A percentile compares a stretch with the other conserved stretches of the same genome.
Evolutionary conservation across 1,284 basidiomycete species (phyloP).

Genomic region (Tylopilus orsonianus): DNA sequence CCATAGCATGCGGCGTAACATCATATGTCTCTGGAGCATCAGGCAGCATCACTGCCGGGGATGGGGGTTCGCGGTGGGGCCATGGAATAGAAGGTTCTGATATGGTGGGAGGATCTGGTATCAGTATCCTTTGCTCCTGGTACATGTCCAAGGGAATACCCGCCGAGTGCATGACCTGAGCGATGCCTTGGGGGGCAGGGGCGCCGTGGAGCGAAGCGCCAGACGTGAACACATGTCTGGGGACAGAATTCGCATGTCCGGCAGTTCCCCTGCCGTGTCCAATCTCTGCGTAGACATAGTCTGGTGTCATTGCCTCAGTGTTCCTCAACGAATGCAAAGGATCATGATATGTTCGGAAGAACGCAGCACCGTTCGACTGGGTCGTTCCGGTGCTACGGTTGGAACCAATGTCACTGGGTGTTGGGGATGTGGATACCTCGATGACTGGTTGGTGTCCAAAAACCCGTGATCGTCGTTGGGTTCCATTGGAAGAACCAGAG

Average conservation of each 20-base stretch:
- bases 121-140: slow-evolving; percentile 13
- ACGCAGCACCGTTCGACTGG: slow-evolving; percentile 54
- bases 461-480: slow-evolving; percentile 36
- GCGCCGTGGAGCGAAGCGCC: slow-evolving; percentile 18
- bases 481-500: slow-evolving; percentile 20
- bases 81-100: slow-evolving; percentile 25
- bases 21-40: slow-evolving; percentile 39
- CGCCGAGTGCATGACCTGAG: slow-evolving; percentile 39
- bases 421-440: slow-evolving; percentile 58
- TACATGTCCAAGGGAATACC: slow-evolving; percentile 29
- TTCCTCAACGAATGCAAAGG: slow-evolving; percentile 40
- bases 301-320: slow-evolving; percentile 66
- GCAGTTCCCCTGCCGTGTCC: slow-evolving; percentile 65
- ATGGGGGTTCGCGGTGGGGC: slow-evolving; percentile 29
- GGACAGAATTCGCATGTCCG: slow-evolving; percentile 18
- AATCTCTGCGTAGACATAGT: slow-evolving; percentile 72
- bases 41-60: slow-evolving; percentile 25
- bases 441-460: slow-evolving; percentile 63
- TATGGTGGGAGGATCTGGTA: slow-evolving; percentile 9
- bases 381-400: slow-evolving; percentile 54
- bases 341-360: slow-evolving; percentile 62
- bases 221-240: slow-evolving; percentile 25
- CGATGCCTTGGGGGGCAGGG: slow-evolving; percentile 33
- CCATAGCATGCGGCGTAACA: slow-evolving; percentile 43
- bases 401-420: slow-evolving; percentile 56